A percentile compares a stretch with the other conserved stretches of the same genome.
Conservation (phyloP, 345 rosid species). For the Anacardium occidentale region DNA sequence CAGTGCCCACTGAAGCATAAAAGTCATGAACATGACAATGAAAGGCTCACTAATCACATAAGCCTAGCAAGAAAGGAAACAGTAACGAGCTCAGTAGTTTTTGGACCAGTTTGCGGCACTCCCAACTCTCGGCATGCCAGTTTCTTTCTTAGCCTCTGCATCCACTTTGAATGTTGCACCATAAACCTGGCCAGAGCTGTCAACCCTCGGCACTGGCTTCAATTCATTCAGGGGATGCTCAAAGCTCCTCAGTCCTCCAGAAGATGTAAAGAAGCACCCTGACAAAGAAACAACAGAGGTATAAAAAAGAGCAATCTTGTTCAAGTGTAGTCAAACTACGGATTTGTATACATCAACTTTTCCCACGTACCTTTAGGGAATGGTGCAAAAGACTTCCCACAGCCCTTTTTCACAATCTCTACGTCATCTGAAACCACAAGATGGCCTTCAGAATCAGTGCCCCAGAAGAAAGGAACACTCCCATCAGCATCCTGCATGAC, state of each 20-base stretch:
- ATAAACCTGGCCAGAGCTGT: slow-evolving; percentile 82
- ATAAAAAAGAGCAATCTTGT: not conserved
- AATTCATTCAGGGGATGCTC: slow-evolving; percentile 82
- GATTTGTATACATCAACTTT: not conserved
- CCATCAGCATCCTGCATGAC: slow-evolving; percentile 75
- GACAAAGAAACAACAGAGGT: slow-evolving; percentile 7
- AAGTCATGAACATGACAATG: slow-evolving; percentile 12
- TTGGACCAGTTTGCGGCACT: slow-evolving; percentile 88
- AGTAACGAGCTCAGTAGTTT: slow-evolving; percentile 42
- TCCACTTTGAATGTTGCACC: slow-evolving; percentile 82
- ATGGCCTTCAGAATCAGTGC: slow-evolving; percentile 78
- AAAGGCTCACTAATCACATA: slow-evolving; percentile 25
- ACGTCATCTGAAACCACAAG: slow-evolving; percentile 73
- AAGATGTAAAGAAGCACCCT: slow-evolving; percentile 92
- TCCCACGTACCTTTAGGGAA: slow-evolving; percentile 80
- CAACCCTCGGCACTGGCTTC: slow-evolving; percentile 91
- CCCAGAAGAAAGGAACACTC: slow-evolving; percentile 86
- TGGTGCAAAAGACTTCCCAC: slow-evolving; percentile 93
- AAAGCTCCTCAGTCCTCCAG: slow-evolving; percentile 92
- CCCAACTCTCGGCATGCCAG: slow-evolving; percentile 85
- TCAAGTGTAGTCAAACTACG: not conserved
- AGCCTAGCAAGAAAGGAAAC: slow-evolving; percentile 11
- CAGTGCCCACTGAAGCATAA: slow-evolving; percentile 12
- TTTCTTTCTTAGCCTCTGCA: slow-evolving; percentile 67
- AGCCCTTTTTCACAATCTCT: slow-evolving; percentile 67